phyloP scores from a whole-genome alignment of 164 flowering plant genomes.

The Hamamelis virginiana region DNA sequence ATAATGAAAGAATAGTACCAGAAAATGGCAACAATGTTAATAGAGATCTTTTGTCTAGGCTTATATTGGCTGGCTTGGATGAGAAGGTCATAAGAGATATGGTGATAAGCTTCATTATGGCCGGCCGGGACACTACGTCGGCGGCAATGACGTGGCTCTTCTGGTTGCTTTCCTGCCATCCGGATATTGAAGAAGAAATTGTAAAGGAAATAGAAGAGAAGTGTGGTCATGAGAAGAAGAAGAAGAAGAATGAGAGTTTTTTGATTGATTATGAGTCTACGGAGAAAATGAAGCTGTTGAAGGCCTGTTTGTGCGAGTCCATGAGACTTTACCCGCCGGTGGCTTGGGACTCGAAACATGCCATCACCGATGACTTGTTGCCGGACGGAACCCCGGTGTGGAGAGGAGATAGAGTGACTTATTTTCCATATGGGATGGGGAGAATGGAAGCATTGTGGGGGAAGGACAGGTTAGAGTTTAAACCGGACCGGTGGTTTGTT shows the following conservation, averaged over 20 bases:
- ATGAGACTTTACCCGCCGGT: slow-evolving; percentile 52
- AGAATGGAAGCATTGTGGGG: slow-evolving; percentile 58
- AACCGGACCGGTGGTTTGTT: slow-evolving; percentile 44
- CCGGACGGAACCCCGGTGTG: slow-evolving; percentile 38
- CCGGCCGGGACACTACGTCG: slow-evolving; percentile 78
- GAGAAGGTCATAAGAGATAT: slow-evolving; percentile 59
- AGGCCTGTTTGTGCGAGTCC: slow-evolving; percentile 39
- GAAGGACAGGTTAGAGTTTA: slow-evolving; percentile 37
- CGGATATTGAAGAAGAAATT: slow-evolving; percentile 22
- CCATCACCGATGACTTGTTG: slow-evolving; percentile 26
- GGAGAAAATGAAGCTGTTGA: slow-evolving; percentile 29
- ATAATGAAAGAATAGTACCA: background rate
- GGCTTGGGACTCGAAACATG: slow-evolving; percentile 48
- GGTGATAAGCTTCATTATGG: slow-evolving; percentile 79
- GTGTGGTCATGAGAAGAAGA: background rate
- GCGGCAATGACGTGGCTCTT: slow-evolving; percentile 51
- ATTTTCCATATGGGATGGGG: slow-evolving; percentile 52
- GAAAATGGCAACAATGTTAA: background rate
- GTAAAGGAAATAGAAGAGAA: slow-evolving; percentile 26
- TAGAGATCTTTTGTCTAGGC: slow-evolving; percentile 61
- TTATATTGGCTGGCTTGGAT: slow-evolving; percentile 48
- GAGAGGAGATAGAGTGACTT: slow-evolving; percentile 45
- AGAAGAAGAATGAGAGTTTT: background rate
- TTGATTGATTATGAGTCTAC: slow-evolving; percentile 27
- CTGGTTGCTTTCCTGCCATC: slow-evolving; percentile 34